phyloP scores from a whole-genome alignment of 2,329 filamentous ascomycete genomes.

The Colletotrichum lini region DNA sequence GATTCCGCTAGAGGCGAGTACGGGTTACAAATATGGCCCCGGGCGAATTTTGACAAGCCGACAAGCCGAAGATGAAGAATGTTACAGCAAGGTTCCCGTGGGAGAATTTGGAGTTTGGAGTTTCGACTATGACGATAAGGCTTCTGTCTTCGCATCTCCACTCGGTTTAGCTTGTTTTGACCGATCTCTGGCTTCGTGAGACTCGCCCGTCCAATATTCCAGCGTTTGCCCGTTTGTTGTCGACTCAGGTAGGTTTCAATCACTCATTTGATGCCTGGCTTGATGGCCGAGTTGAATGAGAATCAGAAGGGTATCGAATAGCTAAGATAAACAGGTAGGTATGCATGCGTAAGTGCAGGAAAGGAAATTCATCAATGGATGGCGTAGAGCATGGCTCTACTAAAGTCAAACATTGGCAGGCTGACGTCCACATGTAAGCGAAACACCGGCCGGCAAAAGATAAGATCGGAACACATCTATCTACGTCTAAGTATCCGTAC shows the following conservation, averaged over 20 bases:
- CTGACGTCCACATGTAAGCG: not conserved
- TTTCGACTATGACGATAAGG: conserved; percentile 15
- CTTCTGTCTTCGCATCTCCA: conserved; percentile 31
- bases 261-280: conserved; percentile 1
- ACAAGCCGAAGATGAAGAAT: too few species aligned
- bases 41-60: too few species aligned
- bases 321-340: too few species aligned
- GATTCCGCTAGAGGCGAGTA: not conserved
- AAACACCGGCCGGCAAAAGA: conserved; percentile 21
- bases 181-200: conserved; percentile 35
- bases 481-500: too few species aligned
- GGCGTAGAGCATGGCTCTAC: conserved; percentile 10
- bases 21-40: not conserved
- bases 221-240: conserved; percentile 11
- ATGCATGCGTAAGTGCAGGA: not conserved
- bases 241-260: conserved; percentile 10
- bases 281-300: not conserved
- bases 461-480: conserved; percentile 21
- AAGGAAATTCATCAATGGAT: not conserved
- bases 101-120: conserved; percentile 9
- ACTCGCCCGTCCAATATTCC: conserved; percentile 16
- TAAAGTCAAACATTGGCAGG: not conserved
- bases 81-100: not conserved
- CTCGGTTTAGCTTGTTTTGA: conserved; percentile 39
- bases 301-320: not conserved